Evolutionary conservation across 1,284 basidiomycete species (phyloP).

Genomic region (Boletellus sp.): DNA sequence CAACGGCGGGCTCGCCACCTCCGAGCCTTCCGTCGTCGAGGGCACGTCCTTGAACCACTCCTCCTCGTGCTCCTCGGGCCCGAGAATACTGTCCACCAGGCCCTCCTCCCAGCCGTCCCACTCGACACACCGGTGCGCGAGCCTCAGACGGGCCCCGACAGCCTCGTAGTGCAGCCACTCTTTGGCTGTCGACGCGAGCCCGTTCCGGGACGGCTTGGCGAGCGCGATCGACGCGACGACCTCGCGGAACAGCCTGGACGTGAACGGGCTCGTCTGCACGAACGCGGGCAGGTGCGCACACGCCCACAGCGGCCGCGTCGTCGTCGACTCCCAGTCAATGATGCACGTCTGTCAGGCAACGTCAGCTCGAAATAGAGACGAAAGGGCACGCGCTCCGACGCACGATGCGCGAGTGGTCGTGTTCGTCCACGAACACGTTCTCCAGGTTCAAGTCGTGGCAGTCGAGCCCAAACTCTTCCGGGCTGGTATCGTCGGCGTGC

Average conservation of each 20-base stretch:
- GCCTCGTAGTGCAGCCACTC: constrained; percentile 73
- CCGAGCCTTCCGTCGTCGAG: constrained; percentile 26
- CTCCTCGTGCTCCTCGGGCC: constrained; percentile 61
- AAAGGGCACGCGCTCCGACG: constrained; percentile 32
- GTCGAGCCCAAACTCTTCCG: constrained; percentile 67
- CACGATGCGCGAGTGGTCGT: constrained; percentile 66
- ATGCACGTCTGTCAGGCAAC: constrained; percentile 59
- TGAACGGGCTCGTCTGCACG: constrained; percentile 69
- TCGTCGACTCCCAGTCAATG: constrained; percentile 84
- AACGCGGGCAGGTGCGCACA: constrained; percentile 78
- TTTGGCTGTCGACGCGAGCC: constrained; percentile 41
- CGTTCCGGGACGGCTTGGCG: constrained; percentile 20
- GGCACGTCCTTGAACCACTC: constrained; percentile 59
- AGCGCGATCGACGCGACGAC: constrained; percentile 43
- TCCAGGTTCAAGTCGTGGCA: constrained; percentile 77
- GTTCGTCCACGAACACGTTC: constrained; percentile 74
- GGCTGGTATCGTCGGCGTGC: constrained; percentile 18
- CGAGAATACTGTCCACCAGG: constrained; percentile 66
- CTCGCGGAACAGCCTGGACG: constrained; percentile 62
- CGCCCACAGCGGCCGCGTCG: constrained; percentile 76
- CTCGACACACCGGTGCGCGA: constrained; percentile 72
- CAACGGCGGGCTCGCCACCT: constrained; percentile 14
- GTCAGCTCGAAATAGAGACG: not conserved
- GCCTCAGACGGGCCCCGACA: constrained; percentile 57
- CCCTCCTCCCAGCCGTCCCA: constrained; percentile 89